These are phyloP conservation scores for Trichaptum fuscoviolaceum DNA, from an alignment of 768 basidiomycete genomes.

Conservation along the genomic window DNA sequence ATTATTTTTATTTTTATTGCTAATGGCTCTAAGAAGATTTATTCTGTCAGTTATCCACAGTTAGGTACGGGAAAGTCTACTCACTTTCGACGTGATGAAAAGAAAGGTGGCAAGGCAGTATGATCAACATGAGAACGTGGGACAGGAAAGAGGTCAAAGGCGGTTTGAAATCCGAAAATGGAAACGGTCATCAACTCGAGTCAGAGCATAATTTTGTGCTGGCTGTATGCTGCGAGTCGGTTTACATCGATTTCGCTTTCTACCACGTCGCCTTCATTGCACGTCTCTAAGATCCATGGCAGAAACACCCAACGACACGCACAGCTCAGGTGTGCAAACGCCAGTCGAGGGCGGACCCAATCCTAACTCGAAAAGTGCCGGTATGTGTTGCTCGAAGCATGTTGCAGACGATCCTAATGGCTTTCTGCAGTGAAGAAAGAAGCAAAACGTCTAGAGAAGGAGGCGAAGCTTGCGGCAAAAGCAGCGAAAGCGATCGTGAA, in stretches of 20 bases:
- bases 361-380: constrained; percentile 35
- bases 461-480: constrained; percentile 72
- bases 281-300: background rate
- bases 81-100: too few relatives aligned
- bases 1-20: too few relatives aligned
- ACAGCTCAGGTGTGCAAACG: background rate
- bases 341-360: constrained; percentile 9
- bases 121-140: background rate
- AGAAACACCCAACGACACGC: background rate
- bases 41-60: too few relatives aligned
- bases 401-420: background rate
- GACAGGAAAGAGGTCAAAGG: background rate
- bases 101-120: too few relatives aligned
- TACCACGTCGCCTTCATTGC: background rate
- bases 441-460: constrained; percentile 75
- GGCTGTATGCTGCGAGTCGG: background rate
- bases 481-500: constrained; percentile 31
- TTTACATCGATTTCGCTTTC: background rate
- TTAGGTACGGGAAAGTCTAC: too few relatives aligned
- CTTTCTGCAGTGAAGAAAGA: constrained; percentile 67
- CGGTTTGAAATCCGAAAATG: background rate
- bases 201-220: background rate
- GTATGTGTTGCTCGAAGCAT: constrained; percentile 18
- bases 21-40: too few relatives aligned
- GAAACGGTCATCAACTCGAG: background rate